phyloP scores from a whole-genome alignment of 164 flowering plant genomes.

The Cinnamomum chago region DNA sequence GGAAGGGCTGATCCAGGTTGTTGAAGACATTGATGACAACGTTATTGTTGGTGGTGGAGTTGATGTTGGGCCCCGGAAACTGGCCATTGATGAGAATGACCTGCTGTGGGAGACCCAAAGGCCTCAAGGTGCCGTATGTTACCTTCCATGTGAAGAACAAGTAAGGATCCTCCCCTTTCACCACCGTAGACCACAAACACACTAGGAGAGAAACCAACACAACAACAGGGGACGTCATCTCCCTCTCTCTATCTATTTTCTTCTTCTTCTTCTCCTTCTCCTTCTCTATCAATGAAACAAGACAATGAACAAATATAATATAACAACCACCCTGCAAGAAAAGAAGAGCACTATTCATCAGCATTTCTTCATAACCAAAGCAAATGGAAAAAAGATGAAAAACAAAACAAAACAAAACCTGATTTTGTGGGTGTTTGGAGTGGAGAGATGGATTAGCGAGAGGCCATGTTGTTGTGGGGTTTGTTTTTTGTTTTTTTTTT shows the following conservation, averaged over 20 bases:
- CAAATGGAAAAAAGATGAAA: no score
- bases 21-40: constrained; percentile 54
- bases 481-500: no score
- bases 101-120: constrained; percentile 39
- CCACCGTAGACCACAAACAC: constrained; percentile 8
- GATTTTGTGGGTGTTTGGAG: no score
- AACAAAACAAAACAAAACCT: no score
- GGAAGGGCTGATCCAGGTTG: constrained; percentile 52
- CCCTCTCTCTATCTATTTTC: neutral
- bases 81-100: constrained; percentile 49
- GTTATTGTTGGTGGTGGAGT: constrained; percentile 58
- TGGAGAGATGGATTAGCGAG: no score
- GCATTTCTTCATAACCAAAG: no score
- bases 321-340: no score
- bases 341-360: no score
- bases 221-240: neutral
- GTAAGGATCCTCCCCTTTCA: constrained; percentile 37
- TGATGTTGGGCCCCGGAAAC: constrained; percentile 60
- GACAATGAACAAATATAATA: no score
- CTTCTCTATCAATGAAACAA: no score
- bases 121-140: constrained; percentile 35
- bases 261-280: neutral
- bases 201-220: neutral
- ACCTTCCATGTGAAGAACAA: constrained; percentile 37
- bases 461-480: no score